Evolutionary conservation across 495 filamentous ascomycete species (phyloP).

Genomic region (Opeltia flavorubescens): DNA sequence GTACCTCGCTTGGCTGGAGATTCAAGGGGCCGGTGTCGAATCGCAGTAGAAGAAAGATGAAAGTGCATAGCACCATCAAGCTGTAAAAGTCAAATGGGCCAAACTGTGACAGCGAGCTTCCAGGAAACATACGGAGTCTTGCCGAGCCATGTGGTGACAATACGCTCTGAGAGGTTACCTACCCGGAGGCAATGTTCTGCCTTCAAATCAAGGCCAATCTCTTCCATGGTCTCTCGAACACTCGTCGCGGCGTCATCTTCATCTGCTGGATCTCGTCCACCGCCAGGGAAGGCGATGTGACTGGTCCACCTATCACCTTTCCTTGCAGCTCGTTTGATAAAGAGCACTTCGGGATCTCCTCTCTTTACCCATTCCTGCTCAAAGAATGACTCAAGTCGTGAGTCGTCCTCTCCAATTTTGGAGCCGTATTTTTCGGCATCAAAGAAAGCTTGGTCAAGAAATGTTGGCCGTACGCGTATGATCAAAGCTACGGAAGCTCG

Average conservation of each 20-base stretch:
- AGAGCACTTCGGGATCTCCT: slow-evolving; percentile 62
- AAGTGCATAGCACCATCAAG: slow-evolving; percentile 67
- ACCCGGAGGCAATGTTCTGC: slow-evolving; percentile 39
- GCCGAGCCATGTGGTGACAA: slow-evolving; percentile 62
- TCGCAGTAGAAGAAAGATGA: slow-evolving; percentile 50
- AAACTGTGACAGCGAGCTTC: neutral
- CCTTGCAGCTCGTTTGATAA: slow-evolving; percentile 63
- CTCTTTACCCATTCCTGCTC: slow-evolving; percentile 54
- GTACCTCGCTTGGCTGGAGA: slow-evolving; percentile 60
- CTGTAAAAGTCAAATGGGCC: slow-evolving; percentile 23
- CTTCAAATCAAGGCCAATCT: slow-evolving; percentile 54
- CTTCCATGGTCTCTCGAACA: slow-evolving; percentile 55
- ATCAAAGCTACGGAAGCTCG: slow-evolving; percentile 62
- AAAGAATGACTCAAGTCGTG: slow-evolving; percentile 48
- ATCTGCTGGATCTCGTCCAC: slow-evolving; percentile 57
- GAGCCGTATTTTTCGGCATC: slow-evolving; percentile 17
- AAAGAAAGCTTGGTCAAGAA: slow-evolving; percentile 37
- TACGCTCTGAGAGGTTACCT: slow-evolving; percentile 57
- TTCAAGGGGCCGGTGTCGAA: slow-evolving; percentile 42
- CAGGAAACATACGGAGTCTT: slow-evolving; percentile 43
- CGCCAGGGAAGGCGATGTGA: slow-evolving; percentile 64
- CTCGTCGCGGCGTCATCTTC: slow-evolving; percentile 49
- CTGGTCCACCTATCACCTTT: slow-evolving; percentile 63
- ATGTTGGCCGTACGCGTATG: slow-evolving; percentile 50
- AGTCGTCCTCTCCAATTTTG: slow-evolving; percentile 20